Percentiles rank a stretch among this genome's conserved stretches.
Evolutionary conservation across 2,329 filamentous ascomycete species (phyloP).

Genomic region (Talaromyces sp.): DNA sequence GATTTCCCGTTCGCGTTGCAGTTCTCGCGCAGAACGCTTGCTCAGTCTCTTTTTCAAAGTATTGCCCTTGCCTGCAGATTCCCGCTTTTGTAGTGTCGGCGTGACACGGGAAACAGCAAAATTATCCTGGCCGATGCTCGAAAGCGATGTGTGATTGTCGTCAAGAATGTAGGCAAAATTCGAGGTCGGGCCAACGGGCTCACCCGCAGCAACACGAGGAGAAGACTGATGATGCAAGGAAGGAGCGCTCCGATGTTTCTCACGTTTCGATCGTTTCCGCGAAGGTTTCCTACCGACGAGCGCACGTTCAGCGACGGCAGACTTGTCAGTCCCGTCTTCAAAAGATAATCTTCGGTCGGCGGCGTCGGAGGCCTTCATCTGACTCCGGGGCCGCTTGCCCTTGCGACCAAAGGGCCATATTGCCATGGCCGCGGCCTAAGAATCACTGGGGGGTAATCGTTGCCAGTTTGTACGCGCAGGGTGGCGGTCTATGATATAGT

Average conservation of each 20-base stretch:
- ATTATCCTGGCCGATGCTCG: slow-evolving; percentile 39
- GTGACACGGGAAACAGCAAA: slow-evolving; percentile 44
- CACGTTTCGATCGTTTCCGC: slow-evolving; percentile 35
- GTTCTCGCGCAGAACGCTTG: slow-evolving; percentile 72
- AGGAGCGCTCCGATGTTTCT: slow-evolving; percentile 24
- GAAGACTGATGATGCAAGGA: slow-evolving; percentile 7
- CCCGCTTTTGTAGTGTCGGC: slow-evolving; percentile 56
- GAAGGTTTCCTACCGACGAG: slow-evolving; percentile 32
- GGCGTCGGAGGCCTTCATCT: slow-evolving; percentile 51
- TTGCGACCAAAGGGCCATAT: slow-evolving; percentile 80
- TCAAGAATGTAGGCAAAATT: slow-evolving; percentile 19
- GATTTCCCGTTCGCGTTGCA: slow-evolving; percentile 80
- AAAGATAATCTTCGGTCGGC: slow-evolving; percentile 11
- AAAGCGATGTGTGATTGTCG: slow-evolving; percentile 33
- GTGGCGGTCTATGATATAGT: neutral
- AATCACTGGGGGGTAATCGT: neutral
- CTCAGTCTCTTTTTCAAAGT: slow-evolving; percentile 68
- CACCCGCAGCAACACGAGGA: neutral
- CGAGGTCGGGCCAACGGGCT: slow-evolving; percentile 5
- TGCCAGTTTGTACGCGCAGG: slow-evolving; percentile 1
- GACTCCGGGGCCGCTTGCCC: slow-evolving; percentile 63
- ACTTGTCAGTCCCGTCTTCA: slow-evolving; percentile 1
- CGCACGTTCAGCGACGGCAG: slow-evolving; percentile 16
- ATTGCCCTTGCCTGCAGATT: slow-evolving; percentile 48
- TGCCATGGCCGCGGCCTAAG: slow-evolving; percentile 55